Conservation (phyloP, 805 yeast species). For the Metschnikowia gruessii region DNA sequence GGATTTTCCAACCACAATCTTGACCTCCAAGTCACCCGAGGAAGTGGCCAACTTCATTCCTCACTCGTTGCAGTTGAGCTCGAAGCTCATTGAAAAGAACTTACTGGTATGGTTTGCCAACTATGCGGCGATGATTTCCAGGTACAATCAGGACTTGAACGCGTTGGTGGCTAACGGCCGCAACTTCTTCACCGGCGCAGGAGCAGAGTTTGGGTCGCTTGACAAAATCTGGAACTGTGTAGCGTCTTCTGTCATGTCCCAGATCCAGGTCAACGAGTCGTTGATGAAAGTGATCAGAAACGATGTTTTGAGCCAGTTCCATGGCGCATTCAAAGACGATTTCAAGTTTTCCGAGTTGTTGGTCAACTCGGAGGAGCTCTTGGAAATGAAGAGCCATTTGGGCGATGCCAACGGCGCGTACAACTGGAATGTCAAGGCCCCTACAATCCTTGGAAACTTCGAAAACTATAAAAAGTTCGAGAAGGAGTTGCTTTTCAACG, state of each 20-base stretch:
- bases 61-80: conserved; percentile 31
- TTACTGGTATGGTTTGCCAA: conserved; percentile 36
- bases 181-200: conserved; percentile 19
- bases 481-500: conserved; percentile 58
- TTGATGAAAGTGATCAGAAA: conserved; percentile 45
- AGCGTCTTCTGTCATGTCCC: conserved; percentile 49
- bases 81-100: conserved; percentile 28
- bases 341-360: conserved; percentile 54
- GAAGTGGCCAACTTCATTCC: conserved; percentile 41
- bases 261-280: conserved; percentile 47
- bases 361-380: conserved; percentile 43
- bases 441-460: conserved; percentile 69
- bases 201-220: conserved; percentile 39
- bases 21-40: conserved; percentile 42
- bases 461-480: conserved; percentile 64
- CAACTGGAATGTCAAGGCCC: conserved; percentile 77
- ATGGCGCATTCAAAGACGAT: conserved; percentile 51
- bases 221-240: conserved; percentile 46
- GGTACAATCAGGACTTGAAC: conserved; percentile 24
- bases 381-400: conserved; percentile 35
- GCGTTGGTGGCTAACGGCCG: conserved; percentile 23
- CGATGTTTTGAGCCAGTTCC: conserved; percentile 56
- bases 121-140: conserved; percentile 21
- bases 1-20: conserved; percentile 34
- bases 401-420: conserved; percentile 39